Evolutionary conservation across 106 monocot species (phyloP).

Genomic region (Gastrodia elata): DNA sequence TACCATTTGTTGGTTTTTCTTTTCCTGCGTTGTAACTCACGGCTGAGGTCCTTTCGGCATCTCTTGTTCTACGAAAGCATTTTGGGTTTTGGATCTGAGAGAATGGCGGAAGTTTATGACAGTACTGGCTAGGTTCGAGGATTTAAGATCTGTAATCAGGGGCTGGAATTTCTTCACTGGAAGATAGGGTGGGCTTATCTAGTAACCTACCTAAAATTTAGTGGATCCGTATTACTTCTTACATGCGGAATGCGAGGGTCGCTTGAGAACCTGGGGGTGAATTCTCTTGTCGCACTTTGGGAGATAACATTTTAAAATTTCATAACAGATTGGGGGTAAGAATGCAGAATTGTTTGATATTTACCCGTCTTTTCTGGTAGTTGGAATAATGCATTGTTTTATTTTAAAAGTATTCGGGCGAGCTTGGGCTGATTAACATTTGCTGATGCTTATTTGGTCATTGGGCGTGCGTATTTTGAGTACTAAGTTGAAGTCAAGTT

Average conservation of each 20-base stretch:
- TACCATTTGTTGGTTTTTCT: no score
- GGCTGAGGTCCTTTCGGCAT: neutral
- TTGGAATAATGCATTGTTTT: neutral
- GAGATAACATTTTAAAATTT: neutral
- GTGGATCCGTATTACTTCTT: neutral
- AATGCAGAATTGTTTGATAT: neutral
- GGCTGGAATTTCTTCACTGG: neutral
- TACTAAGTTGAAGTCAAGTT: neutral
- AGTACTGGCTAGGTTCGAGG: neutral
- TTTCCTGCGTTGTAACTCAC: no score
- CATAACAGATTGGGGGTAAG: neutral
- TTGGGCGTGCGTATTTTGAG: neutral
- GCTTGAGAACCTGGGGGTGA: neutral
- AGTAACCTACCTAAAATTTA: neutral
- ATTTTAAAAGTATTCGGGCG: neutral
- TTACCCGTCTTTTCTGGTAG: neutral
- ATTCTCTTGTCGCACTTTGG: neutral
- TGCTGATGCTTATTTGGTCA: neutral
- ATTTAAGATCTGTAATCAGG: constrained; percentile 4
- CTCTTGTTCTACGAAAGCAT: neutral
- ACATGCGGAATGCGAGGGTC: neutral
- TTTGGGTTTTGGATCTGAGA: constrained; percentile 13
- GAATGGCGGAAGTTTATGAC: neutral
- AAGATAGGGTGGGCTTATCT: neutral
- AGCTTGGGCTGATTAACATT: neutral